Percentiles rank a stretch among this genome's conserved stretches.
Evolutionary conservation across 768 basidiomycete genomes (phyloP).

Genomic region (Termitomyces sp.): DNA sequence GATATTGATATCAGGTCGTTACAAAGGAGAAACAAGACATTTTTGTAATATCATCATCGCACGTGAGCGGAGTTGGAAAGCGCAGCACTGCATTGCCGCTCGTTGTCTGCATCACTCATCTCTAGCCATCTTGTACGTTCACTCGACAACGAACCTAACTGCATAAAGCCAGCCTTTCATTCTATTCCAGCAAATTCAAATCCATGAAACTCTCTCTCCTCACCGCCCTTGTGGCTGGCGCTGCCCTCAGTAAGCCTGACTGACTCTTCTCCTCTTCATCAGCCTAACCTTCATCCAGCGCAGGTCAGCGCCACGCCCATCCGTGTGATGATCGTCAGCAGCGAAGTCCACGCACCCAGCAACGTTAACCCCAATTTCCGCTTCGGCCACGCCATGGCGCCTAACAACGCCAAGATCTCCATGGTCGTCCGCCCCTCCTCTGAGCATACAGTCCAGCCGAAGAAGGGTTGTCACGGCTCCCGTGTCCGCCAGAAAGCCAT

Average conservation of each 20-base stretch:
- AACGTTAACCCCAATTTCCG: constrained; percentile 25
- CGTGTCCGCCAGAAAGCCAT: constrained; percentile 49
- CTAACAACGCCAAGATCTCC: constrained; percentile 26
- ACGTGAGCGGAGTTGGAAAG: not conserved
- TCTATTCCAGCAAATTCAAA: not conserved
- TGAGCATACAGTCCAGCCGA: constrained; percentile 6
- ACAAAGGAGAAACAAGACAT: too few relatives aligned
- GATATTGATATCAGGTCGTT: too few relatives aligned
- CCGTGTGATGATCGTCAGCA: constrained; percentile 37
- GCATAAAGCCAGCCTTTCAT: not conserved
- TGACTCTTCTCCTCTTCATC: not conserved
- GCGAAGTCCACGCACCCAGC: constrained; percentile 4
- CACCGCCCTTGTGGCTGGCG: constrained; percentile 34
- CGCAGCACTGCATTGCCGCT: not conserved
- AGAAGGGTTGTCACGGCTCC: constrained; percentile 25
- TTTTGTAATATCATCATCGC: too few relatives aligned
- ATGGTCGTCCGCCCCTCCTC: constrained; percentile 8
- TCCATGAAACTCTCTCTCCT: constrained; percentile 19
- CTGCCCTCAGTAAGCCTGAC: constrained; percentile 31
- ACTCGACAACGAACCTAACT: not conserved
- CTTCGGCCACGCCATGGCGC: constrained; percentile 32
- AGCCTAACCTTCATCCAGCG: constrained; percentile 15
- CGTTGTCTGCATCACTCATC: not conserved
- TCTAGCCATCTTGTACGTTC: not conserved
- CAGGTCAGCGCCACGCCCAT: constrained; percentile 52